These are phyloP conservation scores for Aphanomyces invadans DNA, from an alignment of 352 stramenopile species.

Conservation along the genomic window DNA sequence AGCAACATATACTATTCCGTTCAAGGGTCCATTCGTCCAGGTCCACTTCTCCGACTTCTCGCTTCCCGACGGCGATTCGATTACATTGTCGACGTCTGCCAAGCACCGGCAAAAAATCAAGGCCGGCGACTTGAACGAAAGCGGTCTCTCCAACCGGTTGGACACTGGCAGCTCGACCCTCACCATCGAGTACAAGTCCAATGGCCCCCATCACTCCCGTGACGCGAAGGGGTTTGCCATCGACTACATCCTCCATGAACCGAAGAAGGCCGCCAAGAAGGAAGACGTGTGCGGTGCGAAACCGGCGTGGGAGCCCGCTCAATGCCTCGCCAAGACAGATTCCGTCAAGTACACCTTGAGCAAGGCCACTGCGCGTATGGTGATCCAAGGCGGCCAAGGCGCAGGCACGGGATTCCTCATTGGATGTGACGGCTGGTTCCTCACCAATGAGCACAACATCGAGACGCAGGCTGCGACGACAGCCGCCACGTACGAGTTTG, in stretches of 20 bases:
- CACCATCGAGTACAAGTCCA: not conserved
- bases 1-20: not conserved
- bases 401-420: conserved; percentile 39
- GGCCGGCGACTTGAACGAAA: not conserved
- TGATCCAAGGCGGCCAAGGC: conserved; percentile 33
- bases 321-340: conserved; percentile 46
- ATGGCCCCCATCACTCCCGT: not conserved
- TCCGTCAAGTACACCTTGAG: conserved; percentile 51
- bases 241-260: not conserved
- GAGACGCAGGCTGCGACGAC: conserved; percentile 27
- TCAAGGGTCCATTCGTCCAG: conserved; percentile 3
- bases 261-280: not conserved
- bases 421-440: conserved; percentile 26
- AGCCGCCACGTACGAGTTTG: conserved; percentile 42
- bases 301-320: conserved; percentile 46
- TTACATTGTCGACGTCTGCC: not conserved
- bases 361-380: conserved; percentile 41
- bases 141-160: not conserved
- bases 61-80: conserved; percentile 2
- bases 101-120: not conserved
- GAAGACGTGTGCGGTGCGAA: conserved; percentile 28
- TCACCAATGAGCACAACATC: conserved; percentile 63
- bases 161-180: not conserved
- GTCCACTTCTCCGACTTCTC: conserved; percentile 11
- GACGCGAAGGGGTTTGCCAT: conserved; percentile 6